Percentiles rank a stretch among this genome's conserved stretches.
Evolutionary conservation across 192 early-diverging fungal genomes (phyloP).

Genomic region (Linnemannia elongata): DNA sequence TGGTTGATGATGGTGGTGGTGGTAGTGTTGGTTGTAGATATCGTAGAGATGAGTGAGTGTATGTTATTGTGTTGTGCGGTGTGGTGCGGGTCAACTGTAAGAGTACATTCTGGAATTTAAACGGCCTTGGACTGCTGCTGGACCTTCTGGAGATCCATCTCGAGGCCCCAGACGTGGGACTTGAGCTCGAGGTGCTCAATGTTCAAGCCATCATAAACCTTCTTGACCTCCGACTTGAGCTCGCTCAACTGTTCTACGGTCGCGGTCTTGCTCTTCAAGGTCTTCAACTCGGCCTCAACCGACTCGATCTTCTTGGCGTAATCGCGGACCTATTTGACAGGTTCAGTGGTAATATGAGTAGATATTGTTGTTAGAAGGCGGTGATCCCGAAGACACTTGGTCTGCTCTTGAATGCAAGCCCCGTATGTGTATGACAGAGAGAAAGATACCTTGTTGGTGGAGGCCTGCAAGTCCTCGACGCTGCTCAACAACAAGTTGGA

Average conservation of each 20-base stretch:
- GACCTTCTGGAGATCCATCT: slow-evolving; percentile 57
- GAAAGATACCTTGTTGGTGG: slow-evolving; percentile 75
- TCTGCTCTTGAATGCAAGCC: too few relatives aligned
- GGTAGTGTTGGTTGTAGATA: neutral
- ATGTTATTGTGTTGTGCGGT: neutral
- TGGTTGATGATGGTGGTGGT: neutral
- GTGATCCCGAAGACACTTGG: too few relatives aligned
- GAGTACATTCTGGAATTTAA: slow-evolving; percentile 21
- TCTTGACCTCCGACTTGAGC: slow-evolving; percentile 64
- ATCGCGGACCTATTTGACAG: slow-evolving; percentile 66
- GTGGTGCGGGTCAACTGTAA: too few relatives aligned
- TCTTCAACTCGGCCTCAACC: slow-evolving; percentile 74
- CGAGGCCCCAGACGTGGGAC: slow-evolving; percentile 85
- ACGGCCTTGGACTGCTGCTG: slow-evolving; percentile 43
- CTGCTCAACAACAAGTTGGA: slow-evolving; percentile 77
- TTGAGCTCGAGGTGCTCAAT: slow-evolving; percentile 89
- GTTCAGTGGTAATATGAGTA: neutral
- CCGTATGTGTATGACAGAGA: neutral
- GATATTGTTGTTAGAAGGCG: too few relatives aligned
- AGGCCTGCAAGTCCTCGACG: slow-evolving; percentile 84
- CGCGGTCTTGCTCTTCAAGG: slow-evolving; percentile 68
- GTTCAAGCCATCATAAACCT: slow-evolving; percentile 78
- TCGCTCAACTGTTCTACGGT: slow-evolving; percentile 71
- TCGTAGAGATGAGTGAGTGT: neutral
- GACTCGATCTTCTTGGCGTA: slow-evolving; percentile 85